These are phyloP conservation scores for Hondaea fermentalgiana DNA, from an alignment of 108 stramenopile genomes.

Conservation along the genomic window DNA sequence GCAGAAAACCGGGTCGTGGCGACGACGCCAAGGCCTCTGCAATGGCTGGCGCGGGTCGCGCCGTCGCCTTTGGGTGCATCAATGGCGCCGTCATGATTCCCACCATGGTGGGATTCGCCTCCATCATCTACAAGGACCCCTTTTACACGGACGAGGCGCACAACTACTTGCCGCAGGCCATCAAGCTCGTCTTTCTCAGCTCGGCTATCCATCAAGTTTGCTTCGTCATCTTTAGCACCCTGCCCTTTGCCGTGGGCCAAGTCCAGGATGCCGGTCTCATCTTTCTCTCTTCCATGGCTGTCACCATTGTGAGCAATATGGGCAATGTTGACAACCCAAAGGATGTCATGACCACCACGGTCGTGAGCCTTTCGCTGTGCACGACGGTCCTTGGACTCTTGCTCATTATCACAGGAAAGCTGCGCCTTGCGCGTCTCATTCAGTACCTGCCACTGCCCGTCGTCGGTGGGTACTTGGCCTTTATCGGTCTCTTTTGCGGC, in stretches of 20 bases:
- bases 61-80: background rate
- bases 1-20: background rate
- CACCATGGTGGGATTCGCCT: conserved; percentile 14
- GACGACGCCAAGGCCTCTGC: background rate
- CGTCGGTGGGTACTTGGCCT: conserved; percentile 92
- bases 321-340: background rate
- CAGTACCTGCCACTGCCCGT: conserved; percentile 84
- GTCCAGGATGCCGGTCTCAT: conserved; percentile 97
- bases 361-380: conserved; percentile 58
- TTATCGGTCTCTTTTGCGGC: conserved; percentile 92
- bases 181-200: conserved; percentile 62
- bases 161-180: conserved; percentile 38
- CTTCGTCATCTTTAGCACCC: conserved; percentile 65
- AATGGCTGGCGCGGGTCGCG: background rate
- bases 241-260: conserved; percentile 87
- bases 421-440: conserved; percentile 73
- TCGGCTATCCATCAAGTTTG: conserved; percentile 82
- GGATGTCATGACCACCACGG: conserved; percentile 33
- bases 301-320: conserved; percentile 49
- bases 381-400: conserved; percentile 73
- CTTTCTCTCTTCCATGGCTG: conserved; percentile 79
- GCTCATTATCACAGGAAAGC: conserved; percentile 68
- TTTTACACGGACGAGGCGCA: background rate
- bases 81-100: conserved; percentile 3
- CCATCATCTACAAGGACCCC: conserved; percentile 16